Base-by-base conservation (phyloP, 2,329 filamentous ascomycete species). In the Xylariomycetidae sp. region DNA sequence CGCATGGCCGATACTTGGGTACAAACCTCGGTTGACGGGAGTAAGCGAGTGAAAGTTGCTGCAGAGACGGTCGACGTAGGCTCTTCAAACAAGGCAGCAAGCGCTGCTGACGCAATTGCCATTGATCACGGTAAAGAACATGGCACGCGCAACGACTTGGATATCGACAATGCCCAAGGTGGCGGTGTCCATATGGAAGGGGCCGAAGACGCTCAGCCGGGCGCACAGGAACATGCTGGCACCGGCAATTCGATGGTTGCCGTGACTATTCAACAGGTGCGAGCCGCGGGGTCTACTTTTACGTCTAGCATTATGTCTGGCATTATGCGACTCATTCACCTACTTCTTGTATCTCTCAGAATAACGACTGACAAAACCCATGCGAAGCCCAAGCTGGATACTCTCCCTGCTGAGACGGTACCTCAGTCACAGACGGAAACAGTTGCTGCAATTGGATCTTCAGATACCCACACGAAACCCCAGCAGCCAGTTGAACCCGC, bases 41-140 rank as follows among this genome's bases (percentile, higher is more conserved):
- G 55, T 42, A 69, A 69, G 53, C 59, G 66, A 18, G 50, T 65
- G 42, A 67, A 62, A 46, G 43, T 66, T 27, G 36, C 46, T 25
- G 39, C 26, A 36, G 46, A 50, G 16, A 36, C 37, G 6, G 30
- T 44, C 12, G 30, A 31, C 9, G 14, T n/a, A n/a, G n/a, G n/a
- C n/a, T n/a, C n/a, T n/a, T n/a, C n/a, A n/a, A n/a, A n/a, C n/a
- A n/a, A n/a, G n/a, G n/a, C n/a, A n/a, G n/a, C n/a, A n/a, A n/a
- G n/a, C n/a, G n/a, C n/a, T n/a, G n/a, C n/a, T n/a, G n/a, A n/a
- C n/a, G n/a, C n/a, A n/a, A n/a, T n/a, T n/a, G n/a, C n/a, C n/a
- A n/a, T n/a, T n/a, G n/a, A n/a, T n/a, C n/a, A n/a, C n/a, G n/a
- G n/a, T n/a, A n/a, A n/a, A n/a, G n/a, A n/a, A n/a, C n/a, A n/a